Evolutionary conservation across 768 basidiomycete species (phyloP), one percentile per base, ranked within the genome.

Genomic region (Amanita muscaria): DNA sequence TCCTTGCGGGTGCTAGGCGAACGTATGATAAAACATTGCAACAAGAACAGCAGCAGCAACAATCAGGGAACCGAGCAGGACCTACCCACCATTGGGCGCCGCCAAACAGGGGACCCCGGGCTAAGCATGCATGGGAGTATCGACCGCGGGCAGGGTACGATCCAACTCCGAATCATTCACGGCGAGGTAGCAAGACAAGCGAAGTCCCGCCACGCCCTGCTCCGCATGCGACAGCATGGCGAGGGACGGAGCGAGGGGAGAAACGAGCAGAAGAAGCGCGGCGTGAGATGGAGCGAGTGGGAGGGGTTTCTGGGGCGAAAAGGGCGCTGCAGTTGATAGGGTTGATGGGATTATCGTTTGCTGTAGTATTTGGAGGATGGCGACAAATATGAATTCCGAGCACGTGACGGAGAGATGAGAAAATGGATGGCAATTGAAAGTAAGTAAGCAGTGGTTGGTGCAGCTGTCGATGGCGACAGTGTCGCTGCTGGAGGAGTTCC

Each of bases 21-120:
- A 61, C 69, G 4, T 74, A 72, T 51, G 72, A 74, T 48, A 64
- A 69, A 9, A 65, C 59, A 19, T 56, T 70, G 27, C 59, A 63
- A 15, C 62, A 65, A 25, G 47, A 54, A 40, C 51, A 25, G 36
- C 54, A 41, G 42, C 50, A 6, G 33, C 47, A 21, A 32, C 51
- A 42, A 37, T 46, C 35, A 29, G 50, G 12, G 61, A 56, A 42
- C 15, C 3, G 21, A 5, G 21, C 14, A 29, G 36, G 10, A 14
- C 18, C 8, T 31, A 31, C n/a, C 16, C 42, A 59, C 23, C 56
- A 55, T 9, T 56, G 47, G 29, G 54, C 53, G 27, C 66, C 57
- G 14, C 53, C 56, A 23, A 46, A 56, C 32, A 57, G 55, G 53
- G 49, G 55, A 3, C 45, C 66, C 11, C 61, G 66, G 6, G 67